Base-by-base conservation (phyloP, 2,329 filamentous ascomycete species). In the Aureobasidium pullulans region DNA sequence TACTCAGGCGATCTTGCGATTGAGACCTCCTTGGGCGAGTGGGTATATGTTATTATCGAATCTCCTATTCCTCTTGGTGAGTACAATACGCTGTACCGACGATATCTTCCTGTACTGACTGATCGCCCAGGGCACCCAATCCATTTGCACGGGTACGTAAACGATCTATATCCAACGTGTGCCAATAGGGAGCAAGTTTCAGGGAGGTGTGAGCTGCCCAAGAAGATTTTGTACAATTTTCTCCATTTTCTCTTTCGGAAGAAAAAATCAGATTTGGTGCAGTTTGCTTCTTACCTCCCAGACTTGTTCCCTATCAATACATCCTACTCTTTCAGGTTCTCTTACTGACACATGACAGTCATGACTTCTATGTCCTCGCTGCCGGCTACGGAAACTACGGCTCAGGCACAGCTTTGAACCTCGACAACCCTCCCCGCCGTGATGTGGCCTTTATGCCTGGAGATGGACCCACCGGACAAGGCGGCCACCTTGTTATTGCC, bases 31-130 rank as follows among this genome's bases (percentile, higher is more conserved):
- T 61, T 67, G 4, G 66, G 66, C 39, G 61, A 75, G 65, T 70
- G 69, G 68, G 73, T 77, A 61, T 77, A 77, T 64, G 70, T 76
- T 66, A 71, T 78, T 54, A 75, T 77, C 53, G 74, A 77, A 61
- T 69, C 64, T 11, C 61, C 62, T 5, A 66, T 73, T 44, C 66
- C 68, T 4, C 65, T 76, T 68, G 65, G 66, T 65, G 23, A 23
- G 23, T 23, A 23, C 23, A 23, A 23, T 23, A 23, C 23, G 23
- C 23, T 23, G 23, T 23, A 23, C 23, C 23, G 2, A 23, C 23
- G 0, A 23, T 23, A 23, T 23, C 23, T 23, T 23, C 23, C 3
- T 23, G 3, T 23, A 23, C 23, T 23, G 23, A 23, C 23, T 23
- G 23, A 23, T 23, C 23, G 2, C 23, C 2, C 23, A 23, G 23